Evolutionary conservation across 495 filamentous ascomycete species (phyloP).

Genomic region (Trichoderma virens): DNA sequence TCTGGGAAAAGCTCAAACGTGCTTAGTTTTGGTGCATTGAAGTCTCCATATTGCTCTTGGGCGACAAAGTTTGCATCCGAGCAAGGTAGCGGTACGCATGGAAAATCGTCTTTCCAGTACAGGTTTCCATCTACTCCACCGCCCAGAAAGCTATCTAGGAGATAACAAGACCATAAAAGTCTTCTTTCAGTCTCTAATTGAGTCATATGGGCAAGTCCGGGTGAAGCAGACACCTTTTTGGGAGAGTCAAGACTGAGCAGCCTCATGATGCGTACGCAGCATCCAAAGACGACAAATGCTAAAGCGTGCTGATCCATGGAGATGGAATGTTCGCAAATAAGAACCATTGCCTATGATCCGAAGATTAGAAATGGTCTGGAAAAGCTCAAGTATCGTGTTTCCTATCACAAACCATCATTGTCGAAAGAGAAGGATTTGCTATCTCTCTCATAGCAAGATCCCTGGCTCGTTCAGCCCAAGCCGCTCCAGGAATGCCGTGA

Average conservation of each 20-base stretch:
- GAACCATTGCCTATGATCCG: conserved; percentile 20
- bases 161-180: conserved; percentile 32
- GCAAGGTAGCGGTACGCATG: conserved; percentile 30
- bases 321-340: conserved; percentile 27
- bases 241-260: conserved; percentile 27
- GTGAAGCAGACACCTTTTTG: not conserved
- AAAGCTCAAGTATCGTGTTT: not conserved
- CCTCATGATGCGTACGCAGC: conserved; percentile 30
- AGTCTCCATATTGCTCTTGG: not conserved
- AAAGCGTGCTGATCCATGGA: conserved; percentile 28
- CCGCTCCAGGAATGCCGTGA: conserved; percentile 18
- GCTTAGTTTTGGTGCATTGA: not conserved
- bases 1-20: not conserved
- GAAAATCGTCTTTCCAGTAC: conserved; percentile 25
- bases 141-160: conserved; percentile 30
- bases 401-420: conserved; percentile 26
- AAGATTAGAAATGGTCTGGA: not conserved
- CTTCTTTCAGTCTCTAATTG: conserved; percentile 25
- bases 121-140: conserved; percentile 18
- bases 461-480: conserved; percentile 25
- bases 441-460: conserved; percentile 23
- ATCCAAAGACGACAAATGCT: conserved; percentile 31
- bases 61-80: conserved; percentile 18
- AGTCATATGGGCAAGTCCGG: not conserved
- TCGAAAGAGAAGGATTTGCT: conserved; percentile 22